These are phyloP conservation scores for Mycena indigotica DNA, from an alignment of 768 basidiomycete genomes.

Conservation along the genomic window DNA sequence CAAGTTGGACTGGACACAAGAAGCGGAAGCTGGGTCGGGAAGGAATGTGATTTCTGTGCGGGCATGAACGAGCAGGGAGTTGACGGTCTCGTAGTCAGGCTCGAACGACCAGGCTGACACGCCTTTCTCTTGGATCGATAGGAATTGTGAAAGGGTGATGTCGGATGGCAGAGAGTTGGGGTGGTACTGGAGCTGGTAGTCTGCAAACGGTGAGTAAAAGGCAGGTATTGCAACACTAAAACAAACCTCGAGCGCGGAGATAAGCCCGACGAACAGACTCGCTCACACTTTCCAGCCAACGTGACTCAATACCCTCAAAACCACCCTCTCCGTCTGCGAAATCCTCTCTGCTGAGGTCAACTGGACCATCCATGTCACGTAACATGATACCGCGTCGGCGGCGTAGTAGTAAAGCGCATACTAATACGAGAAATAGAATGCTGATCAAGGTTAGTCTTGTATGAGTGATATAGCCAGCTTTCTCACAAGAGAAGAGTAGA, in stretches of 20 bases:
- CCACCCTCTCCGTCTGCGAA: conserved; percentile 90
- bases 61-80: conserved; percentile 89
- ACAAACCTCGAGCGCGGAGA: conserved; percentile 82
- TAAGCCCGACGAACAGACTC: conserved; percentile 74
- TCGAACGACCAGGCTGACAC: conserved; percentile 99
- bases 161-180: conserved; percentile 97
- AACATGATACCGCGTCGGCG: conserved; percentile 75
- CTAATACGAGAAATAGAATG: conserved; percentile 86
- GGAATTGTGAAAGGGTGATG: conserved; percentile 97
- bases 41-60: conserved; percentile 98
- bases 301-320: conserved; percentile 85
- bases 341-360: conserved; percentile 92
- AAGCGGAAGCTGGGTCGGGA: conserved; percentile 91
- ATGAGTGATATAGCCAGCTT: neutral
- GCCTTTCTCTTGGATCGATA: conserved; percentile 99
- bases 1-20: conserved; percentile 94
- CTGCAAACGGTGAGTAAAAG: conserved; percentile 39
- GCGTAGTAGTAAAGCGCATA: conserved; percentile 85
- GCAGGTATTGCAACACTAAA: conserved; percentile 3
- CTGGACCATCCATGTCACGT: conserved; percentile 86
- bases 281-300: conserved; percentile 86
- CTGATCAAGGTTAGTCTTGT: neutral
- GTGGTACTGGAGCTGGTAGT: conserved; percentile 83
- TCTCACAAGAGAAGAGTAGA: neutral
- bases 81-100: conserved; percentile 94